Evolutionary conservation across 1,284 basidiomycete species (phyloP), one percentile per base, ranked within the genome.

Genomic region (Naganishia albida): DNA sequence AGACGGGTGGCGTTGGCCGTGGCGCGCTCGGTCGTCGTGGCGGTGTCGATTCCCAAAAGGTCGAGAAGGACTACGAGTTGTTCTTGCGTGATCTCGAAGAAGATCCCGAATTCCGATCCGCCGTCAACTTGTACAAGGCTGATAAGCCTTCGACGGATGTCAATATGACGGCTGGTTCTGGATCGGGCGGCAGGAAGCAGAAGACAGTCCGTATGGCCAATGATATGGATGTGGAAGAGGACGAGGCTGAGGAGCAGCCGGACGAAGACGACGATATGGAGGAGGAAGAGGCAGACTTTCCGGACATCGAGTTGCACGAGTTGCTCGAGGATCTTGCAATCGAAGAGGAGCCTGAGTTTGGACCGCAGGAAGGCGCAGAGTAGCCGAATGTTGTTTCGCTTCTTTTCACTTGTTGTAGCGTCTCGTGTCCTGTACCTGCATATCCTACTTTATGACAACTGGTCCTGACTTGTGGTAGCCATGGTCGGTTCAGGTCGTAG

Each of bases 41-140:
- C 44, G 93, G 93, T 49, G 82, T 93, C 59, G 94, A 98, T 78
- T 86, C 89, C 80, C 89, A 86, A 82, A 93, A 93, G 81, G 91
- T 98, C 68, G 93, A 98, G 76, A 87, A 91, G 75, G 95, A 98
- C 76, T 99, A 98, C 78, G 95, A 98, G 81, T 73, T 92, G 68
- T 99, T 99, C 86, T 81, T 99, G 79, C 85, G 91, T 59, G 94
- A 98, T 73, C 80, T 99, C 65, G 95, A 98, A 80, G 95, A 99
- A 79, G 95, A 99, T 80, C 88, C 90, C 57, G 95, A 98, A 83
- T 83, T 98, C 83, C 86, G 95, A 59, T 84, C 85, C 18, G 87
- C 86, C 18, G 88, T 99, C 73, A 96, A 98, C 80, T 74, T 99
- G 64, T 99, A 94, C 82, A 90, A 89, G 80, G 81, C 85, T 18